Conservation (phyloP, 345 rosid genomes). For the Melaleuca quinquenervia region DNA sequence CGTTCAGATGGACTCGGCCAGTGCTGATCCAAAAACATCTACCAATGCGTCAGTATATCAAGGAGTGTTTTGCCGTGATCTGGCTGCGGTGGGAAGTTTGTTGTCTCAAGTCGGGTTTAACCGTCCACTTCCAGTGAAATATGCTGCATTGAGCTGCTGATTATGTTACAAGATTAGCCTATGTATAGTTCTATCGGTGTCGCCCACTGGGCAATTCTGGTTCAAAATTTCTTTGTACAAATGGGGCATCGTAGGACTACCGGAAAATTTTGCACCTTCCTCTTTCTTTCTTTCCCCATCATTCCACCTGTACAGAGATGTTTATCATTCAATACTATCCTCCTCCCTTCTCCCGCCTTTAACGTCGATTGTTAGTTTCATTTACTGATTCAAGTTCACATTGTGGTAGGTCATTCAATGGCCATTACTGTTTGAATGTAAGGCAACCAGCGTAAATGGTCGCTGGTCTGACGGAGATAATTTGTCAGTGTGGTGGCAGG, state of each 20-base stretch:
- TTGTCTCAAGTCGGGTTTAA: slow-evolving; percentile 65
- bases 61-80: slow-evolving; percentile 89
- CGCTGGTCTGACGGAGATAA: background rate
- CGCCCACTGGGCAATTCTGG: background rate
- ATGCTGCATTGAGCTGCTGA: slow-evolving; percentile 82
- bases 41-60: slow-evolving; percentile 31
- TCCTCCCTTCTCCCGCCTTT: background rate
- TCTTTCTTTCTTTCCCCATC: background rate
- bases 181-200: slow-evolving; percentile 15
- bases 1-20: slow-evolving; percentile 1
- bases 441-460: background rate
- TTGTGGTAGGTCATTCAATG: background rate
- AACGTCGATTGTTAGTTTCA: background rate
- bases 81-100: slow-evolving; percentile 68
- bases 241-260: background rate
- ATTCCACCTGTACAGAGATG: background rate
- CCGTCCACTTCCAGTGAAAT: slow-evolving; percentile 68
- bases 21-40: slow-evolving; percentile 5
- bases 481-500: background rate
- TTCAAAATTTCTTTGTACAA: background rate
- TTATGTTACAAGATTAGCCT: slow-evolving; percentile 10
- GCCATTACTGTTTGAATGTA: background rate
- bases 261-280: slow-evolving; percentile 45
- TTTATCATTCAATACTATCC: background rate
- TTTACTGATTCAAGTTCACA: background rate